Percentiles rank a stretch among this genome's conserved stretches.
Evolutionary conservation across 768 basidiomycete species (phyloP).

Genomic region (Macrolepiota dolichaula): DNA sequence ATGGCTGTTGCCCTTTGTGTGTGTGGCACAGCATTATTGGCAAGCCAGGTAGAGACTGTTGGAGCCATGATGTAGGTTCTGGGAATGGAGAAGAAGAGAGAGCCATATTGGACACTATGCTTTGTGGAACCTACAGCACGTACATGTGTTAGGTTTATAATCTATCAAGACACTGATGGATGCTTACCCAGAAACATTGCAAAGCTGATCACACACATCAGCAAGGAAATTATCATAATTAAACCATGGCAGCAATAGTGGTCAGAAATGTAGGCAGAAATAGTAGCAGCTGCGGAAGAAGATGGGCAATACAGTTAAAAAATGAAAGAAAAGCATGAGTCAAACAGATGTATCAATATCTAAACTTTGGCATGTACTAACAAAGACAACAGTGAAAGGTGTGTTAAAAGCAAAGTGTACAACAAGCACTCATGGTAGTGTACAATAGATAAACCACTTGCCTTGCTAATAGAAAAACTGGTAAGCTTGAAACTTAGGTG

Average conservation of each 20-base stretch:
- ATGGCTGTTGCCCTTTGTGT: slow-evolving; percentile 55
- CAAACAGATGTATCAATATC: neutral
- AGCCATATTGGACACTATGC: slow-evolving; percentile 44
- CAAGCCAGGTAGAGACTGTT: slow-evolving; percentile 53
- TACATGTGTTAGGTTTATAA: neutral
- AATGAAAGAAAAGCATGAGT: neutral
- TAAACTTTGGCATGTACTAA: slow-evolving; percentile 29
- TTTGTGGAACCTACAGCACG: slow-evolving; percentile 29
- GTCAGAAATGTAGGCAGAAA: slow-evolving; percentile 49
- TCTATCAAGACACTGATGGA: neutral
- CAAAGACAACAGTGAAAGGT: slow-evolving; percentile 49
- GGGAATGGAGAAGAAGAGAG: slow-evolving; percentile 51
- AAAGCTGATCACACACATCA: slow-evolving; percentile 47
- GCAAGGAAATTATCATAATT: slow-evolving; percentile 38
- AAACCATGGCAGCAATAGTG: slow-evolving; percentile 47
- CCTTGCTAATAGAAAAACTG: no score
- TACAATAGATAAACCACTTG: no score
- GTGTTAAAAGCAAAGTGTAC: no score
- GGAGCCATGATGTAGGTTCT: slow-evolving; percentile 55
- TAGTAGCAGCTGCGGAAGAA: slow-evolving; percentile 28
- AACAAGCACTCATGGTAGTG: no score
- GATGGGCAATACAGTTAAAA: no score
- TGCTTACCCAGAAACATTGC: slow-evolving; percentile 49
- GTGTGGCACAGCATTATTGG: slow-evolving; percentile 60
- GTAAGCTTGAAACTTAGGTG: no score